Evolutionary conservation across 2,329 filamentous ascomycete genomes (phyloP).

Genomic region (Fusarium xyrophilum): DNA sequence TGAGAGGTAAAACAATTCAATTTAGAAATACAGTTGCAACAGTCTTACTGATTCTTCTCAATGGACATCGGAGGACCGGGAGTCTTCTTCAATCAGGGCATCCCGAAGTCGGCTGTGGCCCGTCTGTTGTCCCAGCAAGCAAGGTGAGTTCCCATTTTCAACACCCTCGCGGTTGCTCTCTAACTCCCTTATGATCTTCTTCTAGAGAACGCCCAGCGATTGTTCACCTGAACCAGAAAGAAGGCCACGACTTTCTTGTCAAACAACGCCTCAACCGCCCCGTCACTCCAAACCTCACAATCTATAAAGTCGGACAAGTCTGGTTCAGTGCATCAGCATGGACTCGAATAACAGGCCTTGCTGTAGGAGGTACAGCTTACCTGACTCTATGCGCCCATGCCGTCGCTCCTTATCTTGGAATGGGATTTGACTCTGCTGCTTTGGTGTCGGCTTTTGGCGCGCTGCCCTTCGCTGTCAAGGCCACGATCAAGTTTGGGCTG

Average conservation of each 20-base stretch:
- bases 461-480: slow-evolving; percentile 6
- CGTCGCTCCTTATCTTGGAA: slow-evolving; percentile 9
- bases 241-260: slow-evolving; percentile 8
- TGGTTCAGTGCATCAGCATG: slow-evolving; percentile 29
- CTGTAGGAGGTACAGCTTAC: slow-evolving; percentile 16
- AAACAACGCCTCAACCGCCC: slow-evolving; percentile 21
- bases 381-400: slow-evolving; percentile 1
- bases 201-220: background rate
- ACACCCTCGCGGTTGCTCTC: background rate
- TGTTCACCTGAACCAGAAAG: background rate
- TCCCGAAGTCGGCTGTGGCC: background rate
- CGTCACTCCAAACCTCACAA: slow-evolving; percentile 14
- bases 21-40: rapidly evolving
- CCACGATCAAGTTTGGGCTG: slow-evolving; percentile 12
- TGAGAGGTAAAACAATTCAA: background rate
- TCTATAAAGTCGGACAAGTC: slow-evolving; percentile 15
- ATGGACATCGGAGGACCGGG: background rate
- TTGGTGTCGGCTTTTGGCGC: slow-evolving; percentile 6
- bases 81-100: background rate
- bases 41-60: background rate
- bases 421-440: slow-evolving; percentile 2
- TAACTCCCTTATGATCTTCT: background rate
- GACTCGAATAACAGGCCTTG: slow-evolving; percentile 20
- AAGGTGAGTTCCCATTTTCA: background rate
- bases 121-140: slow-evolving; percentile 15